Percentiles rank a stretch among this genome's conserved stretches.
Evolutionary conservation across 1,284 basidiomycete genomes (phyloP).

Genomic region (Ustilago shanxiensis): DNA sequence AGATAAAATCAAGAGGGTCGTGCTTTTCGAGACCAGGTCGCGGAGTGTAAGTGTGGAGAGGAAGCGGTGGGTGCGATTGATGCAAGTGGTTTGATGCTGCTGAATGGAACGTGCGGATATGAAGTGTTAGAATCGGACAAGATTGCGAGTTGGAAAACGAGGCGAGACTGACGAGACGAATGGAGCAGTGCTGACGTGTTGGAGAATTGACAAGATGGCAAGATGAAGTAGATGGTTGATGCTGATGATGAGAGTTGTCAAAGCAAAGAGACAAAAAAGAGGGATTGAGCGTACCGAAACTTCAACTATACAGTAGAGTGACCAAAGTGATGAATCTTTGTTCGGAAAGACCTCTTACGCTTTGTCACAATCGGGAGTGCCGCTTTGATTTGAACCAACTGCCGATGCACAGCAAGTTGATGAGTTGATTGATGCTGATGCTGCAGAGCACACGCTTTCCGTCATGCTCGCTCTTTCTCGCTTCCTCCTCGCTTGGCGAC

Average conservation of each 20-base stretch:
- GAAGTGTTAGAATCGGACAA: neutral
- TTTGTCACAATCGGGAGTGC: neutral
- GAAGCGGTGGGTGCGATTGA: neutral
- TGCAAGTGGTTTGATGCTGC: neutral
- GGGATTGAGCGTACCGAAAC: too few relatives aligned
- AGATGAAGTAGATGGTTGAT: too few relatives aligned
- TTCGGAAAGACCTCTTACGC: too few relatives aligned
- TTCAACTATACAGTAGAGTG: too few relatives aligned
- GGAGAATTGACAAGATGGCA: too few relatives aligned
- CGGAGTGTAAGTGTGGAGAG: neutral
- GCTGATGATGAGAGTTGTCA: neutral
- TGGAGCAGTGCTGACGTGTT: neutral
- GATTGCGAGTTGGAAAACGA: neutral
- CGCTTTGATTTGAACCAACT: neutral
- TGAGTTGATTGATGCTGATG: neutral
- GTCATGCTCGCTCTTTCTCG: neutral
- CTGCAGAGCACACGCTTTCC: neutral
- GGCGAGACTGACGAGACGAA: neutral
- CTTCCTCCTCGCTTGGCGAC: neutral
- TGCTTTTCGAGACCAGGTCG: neutral
- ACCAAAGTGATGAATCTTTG: neutral
- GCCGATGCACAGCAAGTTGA: neutral
- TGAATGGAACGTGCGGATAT: conserved; percentile 3
- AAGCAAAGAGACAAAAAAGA: neutral
- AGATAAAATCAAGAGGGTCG: neutral